Evolutionary conservation across 2,329 filamentous ascomycete genomes (phyloP), one percentile per base, ranked within the genome.

Genomic region (Paraconiothyrium sp.): DNA sequence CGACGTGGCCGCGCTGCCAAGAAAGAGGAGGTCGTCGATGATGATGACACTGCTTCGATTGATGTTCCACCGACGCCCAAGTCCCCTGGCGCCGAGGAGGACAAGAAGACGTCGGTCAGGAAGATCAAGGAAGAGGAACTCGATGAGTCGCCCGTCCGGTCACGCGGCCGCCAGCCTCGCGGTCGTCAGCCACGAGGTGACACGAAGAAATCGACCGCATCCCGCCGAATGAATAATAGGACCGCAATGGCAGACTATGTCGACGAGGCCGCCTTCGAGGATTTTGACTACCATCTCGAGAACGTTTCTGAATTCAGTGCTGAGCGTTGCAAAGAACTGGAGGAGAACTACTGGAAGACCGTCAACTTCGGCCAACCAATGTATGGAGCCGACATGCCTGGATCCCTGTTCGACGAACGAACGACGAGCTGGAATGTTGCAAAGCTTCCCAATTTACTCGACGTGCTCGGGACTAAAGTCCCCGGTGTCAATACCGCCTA

Each of bases 401-500:
- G 95, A 13, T 97, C 94, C 0, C 86, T 99, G 1, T 99, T 99
- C 76, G 90, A 95, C 69, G 94, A 98, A 48, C 85, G 86, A 1
- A 93, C 90, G 2, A 90, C 92, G 7, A 85, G 84, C 35, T 99
- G 95, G 95, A 99, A 99, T 71, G 88, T 99, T 48, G 95, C 96
- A 71, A 96, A 97, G 75, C 85, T 99, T 34, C 92, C 93, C 13
- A 99, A 98, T 70, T 82, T 99, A 59, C 86, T 99, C 43, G 95
- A 99, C 78, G 92, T 97, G 4, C 84, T 99, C 1, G 95, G 95
- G 7, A 94, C 93, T 59, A 97, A 97, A 71, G 93, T 99, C 9
- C 96, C 95, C 3, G 95, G 95, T 68, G 96, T 99, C 74, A 99
- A 99, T 74, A 99, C 94, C 1, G 94, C 95, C 1, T 99, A 99